phyloP scores from a whole-genome alignment of 176 grass and related monocot genomes.

The Pontederia paniculata region DNA sequence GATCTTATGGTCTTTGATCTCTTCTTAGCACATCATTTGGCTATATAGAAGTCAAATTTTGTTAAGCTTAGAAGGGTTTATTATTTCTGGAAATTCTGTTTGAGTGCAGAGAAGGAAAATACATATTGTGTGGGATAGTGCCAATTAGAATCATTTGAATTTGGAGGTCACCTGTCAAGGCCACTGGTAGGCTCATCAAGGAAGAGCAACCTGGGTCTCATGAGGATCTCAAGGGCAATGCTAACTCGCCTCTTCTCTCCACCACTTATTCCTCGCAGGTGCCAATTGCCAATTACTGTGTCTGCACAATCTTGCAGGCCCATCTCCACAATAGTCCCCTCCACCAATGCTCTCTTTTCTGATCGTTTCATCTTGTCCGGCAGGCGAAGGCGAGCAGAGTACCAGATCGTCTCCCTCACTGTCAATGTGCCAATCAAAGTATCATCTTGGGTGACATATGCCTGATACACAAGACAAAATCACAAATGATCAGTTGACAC shows the following conservation, averaged over 20 bases:
- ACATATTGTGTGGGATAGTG: background rate
- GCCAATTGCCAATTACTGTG: slow-evolving; percentile 89
- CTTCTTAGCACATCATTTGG: background rate
- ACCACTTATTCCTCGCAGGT: slow-evolving; percentile 78
- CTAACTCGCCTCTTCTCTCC: slow-evolving; percentile 97
- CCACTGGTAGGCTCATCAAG: slow-evolving; percentile 93
- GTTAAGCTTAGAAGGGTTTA: too few relatives aligned
- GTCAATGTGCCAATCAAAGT: slow-evolving; percentile 87
- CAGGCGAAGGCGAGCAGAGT: slow-evolving; percentile 69
- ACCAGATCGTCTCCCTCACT: slow-evolving; percentile 83
- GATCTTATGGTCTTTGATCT: background rate
- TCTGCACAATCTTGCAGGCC: slow-evolving; percentile 96
- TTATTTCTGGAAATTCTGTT: too few relatives aligned
- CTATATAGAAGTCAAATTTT: too few relatives aligned
- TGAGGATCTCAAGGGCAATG: slow-evolving; percentile 96
- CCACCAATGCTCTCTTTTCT: slow-evolving; percentile 77
- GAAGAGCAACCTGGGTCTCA: slow-evolving; percentile 82
- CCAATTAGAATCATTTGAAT: too few relatives aligned
- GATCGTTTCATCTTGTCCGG: slow-evolving; percentile 78
- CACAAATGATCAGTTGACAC: background rate
- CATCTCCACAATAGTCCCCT: slow-evolving; percentile 93
- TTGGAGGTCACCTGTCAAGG: slow-evolving; percentile 53
- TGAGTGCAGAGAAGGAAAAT: too few relatives aligned
- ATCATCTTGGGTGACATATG: slow-evolving; percentile 93
- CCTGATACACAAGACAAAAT: slow-evolving; percentile 22